Percentiles rank a stretch among this genome's conserved stretches.
Conservation (phyloP, 345 rosid genomes). For the Laguncularia racemosa region DNA sequence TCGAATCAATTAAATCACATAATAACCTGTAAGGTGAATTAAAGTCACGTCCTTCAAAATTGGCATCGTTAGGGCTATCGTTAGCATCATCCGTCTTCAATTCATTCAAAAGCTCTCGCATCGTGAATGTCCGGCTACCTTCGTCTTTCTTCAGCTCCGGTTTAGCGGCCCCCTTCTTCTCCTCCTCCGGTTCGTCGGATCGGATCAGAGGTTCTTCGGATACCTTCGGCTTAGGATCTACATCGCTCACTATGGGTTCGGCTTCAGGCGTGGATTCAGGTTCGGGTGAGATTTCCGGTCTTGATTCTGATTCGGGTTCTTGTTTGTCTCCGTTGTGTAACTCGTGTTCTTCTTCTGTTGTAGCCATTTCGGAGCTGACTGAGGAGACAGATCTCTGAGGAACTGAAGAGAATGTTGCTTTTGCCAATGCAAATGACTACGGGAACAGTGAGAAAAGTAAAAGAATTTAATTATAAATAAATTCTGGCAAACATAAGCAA, state of each 20-base stretch:
- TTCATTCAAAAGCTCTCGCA: conserved; percentile 77
- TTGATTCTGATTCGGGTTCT: conserved; percentile 12
- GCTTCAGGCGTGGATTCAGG: conserved; percentile 15
- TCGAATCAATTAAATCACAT: conserved; percentile 1
- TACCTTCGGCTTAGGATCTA: conserved; percentile 35
- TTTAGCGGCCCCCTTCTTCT: conserved; percentile 13
- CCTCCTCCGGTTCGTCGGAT: conserved; percentile 4
- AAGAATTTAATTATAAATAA: too few species aligned
- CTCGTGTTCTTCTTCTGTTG: conserved; percentile 33
- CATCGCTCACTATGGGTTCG: conserved; percentile 13
- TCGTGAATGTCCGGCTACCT: conserved; percentile 73
- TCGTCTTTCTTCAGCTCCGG: conserved; percentile 39
- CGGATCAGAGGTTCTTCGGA: conserved; percentile 14
- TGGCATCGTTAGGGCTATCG: conserved; percentile 13
- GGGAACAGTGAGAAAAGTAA: too few species aligned
- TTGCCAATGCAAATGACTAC: too few species aligned
- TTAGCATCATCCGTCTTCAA: conserved; percentile 64
- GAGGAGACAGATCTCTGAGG: conserved; percentile 10
- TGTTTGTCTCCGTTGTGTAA: conserved; percentile 29
- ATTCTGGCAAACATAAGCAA: too few species aligned
- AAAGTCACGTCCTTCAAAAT: conserved; percentile 7
- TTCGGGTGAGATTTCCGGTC: background rate
- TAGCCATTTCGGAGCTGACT: conserved; percentile 29
- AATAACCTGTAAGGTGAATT: conserved; percentile 57
- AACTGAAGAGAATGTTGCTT: background rate